phyloP scores from a whole-genome alignment of 805 yeast genomes.

The Myxozyma sirexii region DNA sequence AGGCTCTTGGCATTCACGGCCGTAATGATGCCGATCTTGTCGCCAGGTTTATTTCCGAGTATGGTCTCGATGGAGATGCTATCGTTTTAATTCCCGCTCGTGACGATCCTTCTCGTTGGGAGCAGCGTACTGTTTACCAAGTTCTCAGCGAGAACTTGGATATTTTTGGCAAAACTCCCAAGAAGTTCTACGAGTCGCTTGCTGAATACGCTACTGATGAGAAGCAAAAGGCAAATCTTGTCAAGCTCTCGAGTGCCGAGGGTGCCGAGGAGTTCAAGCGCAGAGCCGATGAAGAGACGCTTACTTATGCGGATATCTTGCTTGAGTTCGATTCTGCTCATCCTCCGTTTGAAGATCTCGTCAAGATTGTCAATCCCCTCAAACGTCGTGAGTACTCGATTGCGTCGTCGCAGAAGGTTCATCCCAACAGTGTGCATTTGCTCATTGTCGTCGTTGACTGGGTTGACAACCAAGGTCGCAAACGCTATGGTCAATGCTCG shows the following conservation, averaged over 20 bases:
- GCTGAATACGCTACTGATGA: conserved; percentile 72
- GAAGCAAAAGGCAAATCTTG: conserved; percentile 62
- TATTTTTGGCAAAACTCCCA: conserved; percentile 92
- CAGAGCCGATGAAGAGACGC: conserved; percentile 81
- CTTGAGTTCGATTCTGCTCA: conserved; percentile 78
- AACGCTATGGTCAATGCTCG: conserved; percentile 92
- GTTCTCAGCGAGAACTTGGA: conserved; percentile 79
- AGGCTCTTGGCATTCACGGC: conserved; percentile 94
- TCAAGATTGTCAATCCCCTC: conserved; percentile 75
- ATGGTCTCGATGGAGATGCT: conserved; percentile 70
- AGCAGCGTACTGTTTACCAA: conserved; percentile 81
- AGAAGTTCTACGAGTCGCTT: conserved; percentile 85
- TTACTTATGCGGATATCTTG: conserved; percentile 78
- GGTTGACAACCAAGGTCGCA: conserved; percentile 82
- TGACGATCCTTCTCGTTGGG: conserved; percentile 59
- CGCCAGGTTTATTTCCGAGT: conserved; percentile 65
- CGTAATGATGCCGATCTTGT: conserved; percentile 72
- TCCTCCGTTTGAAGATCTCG: conserved; percentile 71
- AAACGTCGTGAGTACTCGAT: conserved; percentile 98
- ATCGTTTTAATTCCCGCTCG: conserved; percentile 71
- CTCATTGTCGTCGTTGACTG: conserved; percentile 95
- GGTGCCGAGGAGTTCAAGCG: conserved; percentile 85
- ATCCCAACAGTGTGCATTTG: conserved; percentile 87
- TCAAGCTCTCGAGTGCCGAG: conserved; percentile 67
- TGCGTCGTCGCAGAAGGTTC: conserved; percentile 92